A percentile compares a stretch with the other conserved stretches of the same genome.
Conservation (phyloP, 2,329 filamentous ascomycete species). For the Fusarium tupiense region DNA sequence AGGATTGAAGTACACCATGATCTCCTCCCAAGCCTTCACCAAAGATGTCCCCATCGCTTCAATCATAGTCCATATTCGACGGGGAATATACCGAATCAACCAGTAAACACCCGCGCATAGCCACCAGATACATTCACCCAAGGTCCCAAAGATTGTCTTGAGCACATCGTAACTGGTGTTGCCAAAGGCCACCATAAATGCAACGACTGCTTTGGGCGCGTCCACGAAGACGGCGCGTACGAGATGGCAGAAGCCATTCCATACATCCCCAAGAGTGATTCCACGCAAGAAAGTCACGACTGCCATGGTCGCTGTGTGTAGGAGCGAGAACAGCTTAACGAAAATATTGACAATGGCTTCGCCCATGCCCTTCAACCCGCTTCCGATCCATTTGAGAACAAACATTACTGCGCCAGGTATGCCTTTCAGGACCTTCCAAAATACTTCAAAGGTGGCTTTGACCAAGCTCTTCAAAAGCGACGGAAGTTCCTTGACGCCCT, state of each 20-base stretch:
- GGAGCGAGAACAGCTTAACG: constrained; percentile 43
- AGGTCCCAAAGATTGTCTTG: constrained; percentile 44
- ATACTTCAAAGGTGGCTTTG: constrained; percentile 12
- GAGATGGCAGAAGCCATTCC: constrained; percentile 48
- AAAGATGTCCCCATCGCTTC: constrained; percentile 45
- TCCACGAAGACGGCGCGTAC: constrained; percentile 47
- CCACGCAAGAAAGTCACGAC: constrained; percentile 47
- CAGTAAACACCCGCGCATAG: constrained; percentile 37
- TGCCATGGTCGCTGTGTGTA: constrained; percentile 51
- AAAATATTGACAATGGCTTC: constrained; percentile 40
- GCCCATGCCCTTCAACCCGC: constrained; percentile 41
- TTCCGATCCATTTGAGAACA: constrained; percentile 45
- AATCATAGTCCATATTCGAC: constrained; percentile 47
- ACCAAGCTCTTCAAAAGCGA: constrained; percentile 2
- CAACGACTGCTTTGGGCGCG: constrained; percentile 42
- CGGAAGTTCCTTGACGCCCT: constrained; percentile 36
- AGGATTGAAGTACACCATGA: constrained; percentile 50
- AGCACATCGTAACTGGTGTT: constrained; percentile 43
- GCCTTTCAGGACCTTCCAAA: constrained; percentile 38
- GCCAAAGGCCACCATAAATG: constrained; percentile 37
- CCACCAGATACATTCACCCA: constrained; percentile 44
- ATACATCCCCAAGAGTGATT: constrained; percentile 53
- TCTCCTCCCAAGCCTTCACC: constrained; percentile 47
- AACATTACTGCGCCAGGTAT: constrained; percentile 37
- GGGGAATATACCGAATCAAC: constrained; percentile 48